Base-by-base conservation (phyloP, 257 asterid species). In the Linaria vulgaris region DNA sequence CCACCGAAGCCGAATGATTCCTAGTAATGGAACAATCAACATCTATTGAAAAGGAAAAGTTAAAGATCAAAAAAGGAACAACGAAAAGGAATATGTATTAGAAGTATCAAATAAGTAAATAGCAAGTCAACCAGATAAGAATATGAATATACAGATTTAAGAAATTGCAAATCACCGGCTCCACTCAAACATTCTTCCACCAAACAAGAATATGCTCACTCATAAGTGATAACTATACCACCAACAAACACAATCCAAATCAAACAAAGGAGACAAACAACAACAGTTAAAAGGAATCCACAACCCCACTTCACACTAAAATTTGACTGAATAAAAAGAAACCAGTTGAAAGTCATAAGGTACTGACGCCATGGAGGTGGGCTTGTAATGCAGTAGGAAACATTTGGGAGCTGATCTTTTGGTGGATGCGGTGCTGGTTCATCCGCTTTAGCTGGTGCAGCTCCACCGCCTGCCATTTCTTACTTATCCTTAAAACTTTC, bases 341-440 rank as follows among this genome's bases (percentile, higher is more conserved):
- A 53, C 3, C 1, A 56, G 30, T 17, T n/a, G 34, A 21, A 30
- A 14, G 6, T 12, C 11, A 1, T 17, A 17, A 57, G 63, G 9
- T 9, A 57, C 63, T 57, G 12, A 57, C 63, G 63, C 63, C 63
- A 57, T 10, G 63, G 63, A 31, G 63, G 63, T 31, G 63, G 63
- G 19, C 63, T 57, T 17, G 63, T 57, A 11, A 57, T 57, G 49
- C 63, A 57, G 15, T 57, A 57, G 4, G 63, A 57, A 19, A 57
- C 63, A 57, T 57, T 57, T 34, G 63, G 63, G 13, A 57, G 49
- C 49, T 57, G 63, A 57, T 57, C 63, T 57, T 57, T 57, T 12
- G 63, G 63, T 57, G 44, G 24, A 23, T 57, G 63, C 22, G 63
- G 63, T 10, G 49, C 30, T 16, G 63, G 63, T 10, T 57, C 63